Evolutionary conservation across 2,329 filamentous ascomycete species (phyloP), one percentile per base, ranked within the genome.

Genomic region (Trichoderma sp.): DNA sequence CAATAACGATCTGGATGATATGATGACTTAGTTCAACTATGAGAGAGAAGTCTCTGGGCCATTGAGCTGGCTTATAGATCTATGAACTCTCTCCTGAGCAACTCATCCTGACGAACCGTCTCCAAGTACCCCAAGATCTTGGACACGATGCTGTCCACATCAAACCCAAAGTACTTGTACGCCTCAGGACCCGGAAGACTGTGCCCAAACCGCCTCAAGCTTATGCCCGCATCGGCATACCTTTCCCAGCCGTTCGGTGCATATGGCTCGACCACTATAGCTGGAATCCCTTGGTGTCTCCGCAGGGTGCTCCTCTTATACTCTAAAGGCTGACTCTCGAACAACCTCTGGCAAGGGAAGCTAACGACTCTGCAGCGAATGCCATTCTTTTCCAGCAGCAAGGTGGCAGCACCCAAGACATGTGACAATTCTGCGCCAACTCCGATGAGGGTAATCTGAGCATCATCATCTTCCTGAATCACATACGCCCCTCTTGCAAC

Each of bases 401-500:
- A 19, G 24, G 56, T 57, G 9, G 77, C 76, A 0, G 78, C 75
- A 14, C 78, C 75, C 1, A 84, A 70, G 0, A 80, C 80, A 67
- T 81, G 79, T 48, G 72, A 70, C 14, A 74, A 52, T 67, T 78
- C 77, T 3, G 77, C 72, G 3, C 77, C 76, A 14, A 79, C 73
- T 4, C 79, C 77, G 43, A 81, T 76, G 15, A 81, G 72, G 0
- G 79, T 81, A 14, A 84, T 75, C 34, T 82, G 77, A 2, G 81
- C 80, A 63, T 78, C 71, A 0, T 75, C 69, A 19, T 77, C 74
- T 52, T 82, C 80, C 24, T 76, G 74, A 41, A 83, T 75, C 4
- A 81, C 77, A 63, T 83, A 83, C 1, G 79, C 81, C 12, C 81
- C 81, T 57, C 73, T 75, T n/a, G 72, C 71, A 0, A 81, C 79